Base-by-base conservation (phyloP, 116 monocot species). In the Trichopus zeylanicus region DNA sequence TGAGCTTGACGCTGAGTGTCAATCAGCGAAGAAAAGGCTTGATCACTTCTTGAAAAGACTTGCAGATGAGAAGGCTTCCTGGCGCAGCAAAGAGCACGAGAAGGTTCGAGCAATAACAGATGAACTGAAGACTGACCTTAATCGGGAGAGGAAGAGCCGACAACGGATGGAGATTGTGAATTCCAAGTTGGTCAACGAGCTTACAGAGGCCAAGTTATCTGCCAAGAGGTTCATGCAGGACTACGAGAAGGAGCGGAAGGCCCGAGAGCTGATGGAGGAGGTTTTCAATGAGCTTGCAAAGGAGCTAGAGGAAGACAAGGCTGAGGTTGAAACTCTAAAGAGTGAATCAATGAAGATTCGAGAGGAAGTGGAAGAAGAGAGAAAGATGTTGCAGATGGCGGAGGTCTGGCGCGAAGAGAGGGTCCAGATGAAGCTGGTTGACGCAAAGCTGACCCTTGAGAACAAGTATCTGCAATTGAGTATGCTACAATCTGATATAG, bases 321-420 rank as follows among this genome's bases (percentile, higher is more conserved):
- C 81, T 1, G 75, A 80, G 61, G 77, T 84, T 5, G 97, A 87
- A 64, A 72, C 65, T 22, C 5, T 97, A 34, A 91, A 75, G 70
- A 69, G 46, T 22, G 91, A 97, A 31, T 79, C 84, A 3, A 61
- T 69, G 60, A 84, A 63, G 62, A 76, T 79, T 3, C 56, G 79
- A 16, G 91, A 97, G 34, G 87, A 91, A 63, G 64, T 91, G 0
- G 91, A 87, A 13, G 97, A 87, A 68, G 97, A 97, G 78, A 81
- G 84, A 59, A 79, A 70, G 68, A 91, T 97, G 97, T 62, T 97
- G 51, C 91, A 91, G 63, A 81, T 91, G 97, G 91, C 91, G 8
- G 91, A 91, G 72, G 97, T 87, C 16, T 97, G 97, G 97, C 60
- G 97, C 20, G 91, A 97, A 63, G 97, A 97, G 64, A 74, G 91